These are phyloP conservation scores for Aegilops bicornis DNA, from an alignment of 176 grass and related monocot genomes.

Conservation along the genomic window DNA sequence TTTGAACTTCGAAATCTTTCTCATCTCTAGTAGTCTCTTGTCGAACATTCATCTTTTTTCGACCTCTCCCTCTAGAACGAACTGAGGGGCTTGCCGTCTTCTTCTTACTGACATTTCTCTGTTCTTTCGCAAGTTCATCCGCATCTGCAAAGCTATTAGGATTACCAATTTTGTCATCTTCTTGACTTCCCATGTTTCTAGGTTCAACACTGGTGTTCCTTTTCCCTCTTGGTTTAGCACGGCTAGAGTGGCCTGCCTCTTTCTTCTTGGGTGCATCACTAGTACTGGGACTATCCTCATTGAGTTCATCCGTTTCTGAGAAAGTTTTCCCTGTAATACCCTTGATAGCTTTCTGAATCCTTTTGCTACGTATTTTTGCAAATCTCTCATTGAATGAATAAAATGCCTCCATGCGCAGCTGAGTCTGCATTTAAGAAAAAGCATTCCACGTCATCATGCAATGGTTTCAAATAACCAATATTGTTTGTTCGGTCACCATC, in stretches of 20 bases:
- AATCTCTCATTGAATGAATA: constrained; percentile 99
- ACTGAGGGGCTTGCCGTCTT: neutral
- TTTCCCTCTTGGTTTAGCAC: constrained; percentile 40
- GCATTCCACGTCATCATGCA: constrained; percentile 9
- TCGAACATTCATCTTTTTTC: neutral
- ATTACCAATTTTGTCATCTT: constrained; percentile 30
- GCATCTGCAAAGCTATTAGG: constrained; percentile 25
- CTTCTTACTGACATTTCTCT: constrained; percentile 35
- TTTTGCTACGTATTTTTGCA: constrained; percentile 93
- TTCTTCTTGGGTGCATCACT: constrained; percentile 46
- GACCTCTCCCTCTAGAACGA: constrained; percentile 35
- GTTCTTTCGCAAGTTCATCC: constrained; percentile 32
- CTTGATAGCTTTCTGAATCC: constrained; percentile 97
- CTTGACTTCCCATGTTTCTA: constrained; percentile 19
- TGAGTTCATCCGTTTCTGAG: constrained; percentile 54
- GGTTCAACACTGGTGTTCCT: constrained; percentile 31
- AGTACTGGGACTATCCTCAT: constrained; percentile 47
- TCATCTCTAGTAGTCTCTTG: neutral
- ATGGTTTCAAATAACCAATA: constrained; percentile 17
- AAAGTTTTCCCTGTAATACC: constrained; percentile 78
- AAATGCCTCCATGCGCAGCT: constrained; percentile 87
- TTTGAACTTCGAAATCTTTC: constrained; percentile 9
- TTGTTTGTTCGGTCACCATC: neutral
- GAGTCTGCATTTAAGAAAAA: constrained; percentile 72
- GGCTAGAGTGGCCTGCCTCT: constrained; percentile 23